These are phyloP conservation scores for Debaryomycetaceae sp. DNA, from an alignment of 1,139 yeast species.

Conservation along the genomic window DNA sequence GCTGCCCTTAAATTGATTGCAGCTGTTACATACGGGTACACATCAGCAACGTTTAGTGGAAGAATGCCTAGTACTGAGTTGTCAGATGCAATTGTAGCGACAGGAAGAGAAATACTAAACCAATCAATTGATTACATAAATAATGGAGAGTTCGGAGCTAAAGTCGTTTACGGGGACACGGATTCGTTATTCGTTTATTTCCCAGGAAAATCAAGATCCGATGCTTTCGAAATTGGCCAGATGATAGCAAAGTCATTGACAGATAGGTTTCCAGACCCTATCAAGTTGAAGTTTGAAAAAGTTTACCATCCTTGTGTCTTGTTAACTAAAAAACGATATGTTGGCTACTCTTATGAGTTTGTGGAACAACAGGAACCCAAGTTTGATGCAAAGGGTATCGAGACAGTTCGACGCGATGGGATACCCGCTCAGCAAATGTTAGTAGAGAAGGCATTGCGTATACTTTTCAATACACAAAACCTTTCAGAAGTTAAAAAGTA, in stretches of 20 bases:
- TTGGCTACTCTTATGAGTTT: slow-evolving; percentile 72
- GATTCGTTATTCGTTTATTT: slow-evolving; percentile 88
- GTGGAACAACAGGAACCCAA: slow-evolving; percentile 53
- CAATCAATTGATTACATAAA: slow-evolving; percentile 72
- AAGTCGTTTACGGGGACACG: slow-evolving; percentile 95
- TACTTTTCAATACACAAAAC: slow-evolving; percentile 71
- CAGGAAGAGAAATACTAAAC: slow-evolving; percentile 81
- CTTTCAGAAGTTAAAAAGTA: slow-evolving; percentile 66
- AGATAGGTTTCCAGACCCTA: slow-evolving; percentile 71
- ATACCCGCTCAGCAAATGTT: slow-evolving; percentile 88
- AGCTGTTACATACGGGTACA: slow-evolving; percentile 92
- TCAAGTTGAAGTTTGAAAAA: slow-evolving; percentile 83
- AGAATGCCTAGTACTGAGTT: slow-evolving; percentile 96
- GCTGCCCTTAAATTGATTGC: slow-evolving; percentile 86
- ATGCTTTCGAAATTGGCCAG: slow-evolving; percentile 75
- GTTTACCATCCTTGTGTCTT: slow-evolving; percentile 85
- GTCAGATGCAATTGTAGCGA: slow-evolving; percentile 90
- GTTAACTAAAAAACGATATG: slow-evolving; percentile 84
- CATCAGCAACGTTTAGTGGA: slow-evolving; percentile 93
- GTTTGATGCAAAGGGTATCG: slow-evolving; percentile 96
- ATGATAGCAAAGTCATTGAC: slow-evolving; percentile 67
- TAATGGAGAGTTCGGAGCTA: slow-evolving; percentile 70
- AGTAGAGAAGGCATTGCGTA: slow-evolving; percentile 63
- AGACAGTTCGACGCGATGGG: slow-evolving; percentile 91
- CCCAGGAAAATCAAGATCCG: slow-evolving; percentile 74